Base-by-base conservation (phyloP, 2,329 filamentous ascomycete species). In the Dryadomyces quercivorus region DNA sequence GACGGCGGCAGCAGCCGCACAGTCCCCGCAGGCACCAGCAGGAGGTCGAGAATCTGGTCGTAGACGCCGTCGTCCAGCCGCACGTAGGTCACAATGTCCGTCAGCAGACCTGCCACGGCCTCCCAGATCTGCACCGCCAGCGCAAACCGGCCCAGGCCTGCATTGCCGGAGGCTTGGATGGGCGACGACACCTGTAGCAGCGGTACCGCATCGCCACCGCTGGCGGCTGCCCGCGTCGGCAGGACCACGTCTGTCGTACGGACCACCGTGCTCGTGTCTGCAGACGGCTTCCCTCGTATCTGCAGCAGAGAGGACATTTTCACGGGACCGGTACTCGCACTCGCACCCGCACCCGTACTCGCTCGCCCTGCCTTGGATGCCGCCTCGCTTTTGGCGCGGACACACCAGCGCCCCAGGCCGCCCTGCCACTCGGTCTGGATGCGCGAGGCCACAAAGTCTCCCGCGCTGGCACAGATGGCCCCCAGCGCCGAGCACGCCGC, bases 391-490 rank as follows among this genome's bases (percentile, higher is more conserved):
- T 75, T 76, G 8, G 63, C 65, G 56, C 69, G 72, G 47, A 62
- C 64, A 58, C 70, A 77, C 76, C 72, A 83, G 53, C 63, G 66
- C 13, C 69, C 68, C 52, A 84, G 69, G 22, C 81, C 54, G 31
- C 57, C 71, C 52, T 68, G 70, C 85, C 86, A 96, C 56, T 89
- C 83, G 5, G 79, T 80, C 64, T 86, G 81, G 58, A 96, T 80
- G 7, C 93, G 76, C 0, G 80, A 82, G 38, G 77, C 75, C 69
- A 97, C 80, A 64, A 98, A 98, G 57, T 89, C 83, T 0, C 90
- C 88, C 0, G 88, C 88, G 49, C 80, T 73, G 55, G 73, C 71
- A 64, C 88, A 94, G 55, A 96, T 75, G 12, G 77, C 72, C 2
- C 73, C 73, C 3, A 97, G 72, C 0, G 88, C 79, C 15, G 82